phyloP scores from a whole-genome alignment of 352 stramenopile genomes.

The Vaucheria bursata region DNA sequence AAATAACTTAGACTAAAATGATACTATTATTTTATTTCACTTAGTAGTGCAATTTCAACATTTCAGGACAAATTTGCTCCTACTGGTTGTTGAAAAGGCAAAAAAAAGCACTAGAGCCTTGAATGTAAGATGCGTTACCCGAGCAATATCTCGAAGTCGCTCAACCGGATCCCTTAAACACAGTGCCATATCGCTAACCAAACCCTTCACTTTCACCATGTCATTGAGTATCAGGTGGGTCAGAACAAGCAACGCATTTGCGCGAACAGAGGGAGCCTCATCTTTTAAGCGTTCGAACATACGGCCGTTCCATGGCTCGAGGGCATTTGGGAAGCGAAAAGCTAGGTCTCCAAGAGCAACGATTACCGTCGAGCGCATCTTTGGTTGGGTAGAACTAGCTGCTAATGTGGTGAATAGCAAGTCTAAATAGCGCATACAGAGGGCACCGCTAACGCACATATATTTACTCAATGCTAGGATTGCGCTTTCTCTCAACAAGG shows the following conservation, averaged over 20 bases:
- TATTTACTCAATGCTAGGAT: conserved; percentile 94
- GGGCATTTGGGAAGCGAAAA: conserved; percentile 92
- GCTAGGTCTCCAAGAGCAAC: conserved; percentile 90
- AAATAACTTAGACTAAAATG: no score
- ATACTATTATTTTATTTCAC: no score
- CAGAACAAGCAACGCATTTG: conserved; percentile 92
- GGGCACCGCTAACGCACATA: conserved; percentile 88
- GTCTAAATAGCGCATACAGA: conserved; percentile 87
- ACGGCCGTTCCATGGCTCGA: conserved; percentile 93
- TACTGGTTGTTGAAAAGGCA: no score
- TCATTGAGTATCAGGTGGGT: conserved; percentile 98
- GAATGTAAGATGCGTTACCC: no score
- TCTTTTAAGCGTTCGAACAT: conserved; percentile 40
- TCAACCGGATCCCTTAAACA: conserved; percentile 83
- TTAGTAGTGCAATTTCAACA: no score
- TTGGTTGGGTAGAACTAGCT: conserved; percentile 50
- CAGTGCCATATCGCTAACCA: conserved; percentile 81
- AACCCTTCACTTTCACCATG: conserved; percentile 90
- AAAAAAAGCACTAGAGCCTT: no score
- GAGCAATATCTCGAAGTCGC: conserved; percentile 79
- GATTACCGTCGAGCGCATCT: conserved; percentile 86
- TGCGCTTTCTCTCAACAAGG: conserved; percentile 75
- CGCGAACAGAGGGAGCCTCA: conserved; percentile 66
- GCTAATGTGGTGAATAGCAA: conserved; percentile 85
- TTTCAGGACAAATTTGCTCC: no score